Conservation (phyloP, 345 rosid species). For the Eucalyptus shirleyi region DNA sequence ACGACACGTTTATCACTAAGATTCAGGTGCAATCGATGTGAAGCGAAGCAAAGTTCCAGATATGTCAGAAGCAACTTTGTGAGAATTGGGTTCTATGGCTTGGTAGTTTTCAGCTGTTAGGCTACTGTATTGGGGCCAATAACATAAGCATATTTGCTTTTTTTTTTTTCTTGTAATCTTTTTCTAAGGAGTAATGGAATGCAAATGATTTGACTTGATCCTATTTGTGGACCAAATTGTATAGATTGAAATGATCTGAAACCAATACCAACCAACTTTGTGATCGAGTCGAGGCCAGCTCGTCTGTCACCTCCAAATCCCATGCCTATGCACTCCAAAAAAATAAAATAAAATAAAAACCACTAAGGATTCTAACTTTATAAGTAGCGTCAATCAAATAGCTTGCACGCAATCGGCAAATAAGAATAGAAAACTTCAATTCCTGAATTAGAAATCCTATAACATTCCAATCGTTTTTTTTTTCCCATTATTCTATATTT, state of each 20-base stretch:
- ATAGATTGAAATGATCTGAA: neutral
- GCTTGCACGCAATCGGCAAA: rapidly evolving
- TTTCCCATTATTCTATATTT: neutral
- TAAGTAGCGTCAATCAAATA: neutral
- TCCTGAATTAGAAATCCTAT: neutral
- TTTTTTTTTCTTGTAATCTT: neutral
- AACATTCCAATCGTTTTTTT: neutral
- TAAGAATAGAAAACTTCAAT: neutral
- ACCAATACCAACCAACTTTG: neutral
- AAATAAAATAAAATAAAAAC: neutral
- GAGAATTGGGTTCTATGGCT: neutral
- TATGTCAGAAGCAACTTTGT: neutral
- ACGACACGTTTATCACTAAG: conserved; percentile 5
- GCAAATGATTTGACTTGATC: neutral
- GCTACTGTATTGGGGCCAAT: neutral
- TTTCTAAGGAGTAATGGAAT: neutral
- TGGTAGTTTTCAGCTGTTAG: neutral
- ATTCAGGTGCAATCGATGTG: neutral
- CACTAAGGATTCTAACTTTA: neutral
- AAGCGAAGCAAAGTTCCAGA: neutral
- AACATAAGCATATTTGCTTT: neutral
- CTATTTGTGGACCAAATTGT: neutral
- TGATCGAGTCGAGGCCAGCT: neutral
- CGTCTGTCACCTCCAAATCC: neutral
- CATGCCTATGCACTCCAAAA: neutral